Conservation (phyloP, 441 rosid genomes). For the Populus hybrid region DNA sequence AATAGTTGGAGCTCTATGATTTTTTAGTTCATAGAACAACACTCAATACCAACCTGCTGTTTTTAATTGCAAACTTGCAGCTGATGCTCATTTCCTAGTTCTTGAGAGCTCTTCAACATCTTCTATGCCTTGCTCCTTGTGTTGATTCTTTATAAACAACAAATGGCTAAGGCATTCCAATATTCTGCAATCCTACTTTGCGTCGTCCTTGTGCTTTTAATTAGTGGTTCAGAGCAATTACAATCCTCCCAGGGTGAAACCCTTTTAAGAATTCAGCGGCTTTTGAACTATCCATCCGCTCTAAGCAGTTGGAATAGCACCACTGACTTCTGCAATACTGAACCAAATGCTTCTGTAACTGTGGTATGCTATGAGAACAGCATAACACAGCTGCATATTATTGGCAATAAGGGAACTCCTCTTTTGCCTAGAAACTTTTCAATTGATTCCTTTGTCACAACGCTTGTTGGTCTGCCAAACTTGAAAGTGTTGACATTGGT, state of each 20-base stretch:
- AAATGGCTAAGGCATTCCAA: constrained; percentile 46
- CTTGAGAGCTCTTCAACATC: not conserved
- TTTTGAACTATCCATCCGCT: constrained; percentile 60
- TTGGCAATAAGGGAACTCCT: constrained; percentile 51
- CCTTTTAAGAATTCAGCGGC: constrained; percentile 61
- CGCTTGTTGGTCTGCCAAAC: constrained; percentile 67
- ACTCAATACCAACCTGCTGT: too few relatives aligned
- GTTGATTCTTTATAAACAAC: too few relatives aligned
- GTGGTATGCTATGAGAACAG: constrained; percentile 78
- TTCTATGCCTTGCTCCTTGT: too few relatives aligned
- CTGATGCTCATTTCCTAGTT: constrained; percentile 10
- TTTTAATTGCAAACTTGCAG: not conserved
- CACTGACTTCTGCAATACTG: constrained; percentile 78
- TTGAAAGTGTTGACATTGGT: constrained; percentile 80
- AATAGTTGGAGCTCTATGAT: too few relatives aligned
- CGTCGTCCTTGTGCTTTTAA: constrained; percentile 28
- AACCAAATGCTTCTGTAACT: constrained; percentile 61
- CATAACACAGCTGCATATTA: constrained; percentile 79
- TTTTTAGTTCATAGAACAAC: too few relatives aligned
- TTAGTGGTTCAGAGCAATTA: constrained; percentile 55
- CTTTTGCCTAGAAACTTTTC: constrained; percentile 70
- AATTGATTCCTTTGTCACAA: constrained; percentile 69
- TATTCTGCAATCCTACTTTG: constrained; percentile 32
- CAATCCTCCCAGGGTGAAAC: constrained; percentile 68
- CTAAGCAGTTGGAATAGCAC: constrained; percentile 64